Evolutionary conservation across 2,329 filamentous ascomycete species (phyloP), one percentile per base, ranked within the genome.

Genomic region (Penicillium rolfsii): DNA sequence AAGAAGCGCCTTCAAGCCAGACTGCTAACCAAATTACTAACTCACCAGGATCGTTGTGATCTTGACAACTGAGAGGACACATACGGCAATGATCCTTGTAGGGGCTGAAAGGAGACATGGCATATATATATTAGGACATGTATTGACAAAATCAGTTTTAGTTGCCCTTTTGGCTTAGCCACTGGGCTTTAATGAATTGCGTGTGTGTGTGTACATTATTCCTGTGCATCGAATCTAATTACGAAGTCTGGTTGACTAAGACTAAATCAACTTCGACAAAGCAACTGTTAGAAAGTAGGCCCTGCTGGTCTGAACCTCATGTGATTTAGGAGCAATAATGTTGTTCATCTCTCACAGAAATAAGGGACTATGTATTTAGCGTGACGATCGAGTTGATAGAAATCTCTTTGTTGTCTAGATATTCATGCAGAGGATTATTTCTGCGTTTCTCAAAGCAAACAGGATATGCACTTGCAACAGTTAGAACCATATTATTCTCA

Each of bases 1-100:
- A 55, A 72, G 70, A 73, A 74, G 67, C 64, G 64, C 65, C 70
- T 74, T 73, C 64, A 73, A 74, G 71, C 65, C 40, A 72, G 67
- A 54, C 67, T 68, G 69, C 68, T 68, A 67, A 70, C 64, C 1
- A 19, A 19, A 1, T 19, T 19, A 19, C 19, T 19, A 19, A 19
- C 19, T 1, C 19, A 19, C 19, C 1, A 19, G 28, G 28, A 30
- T 30, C 28, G 2, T 3, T 30, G 2, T 30, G 28, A 30, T 30
- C 3, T 30, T 8, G 28, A 30, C 28, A 5, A 2, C 28, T 30
- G 28, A 30, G 28, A 30, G 28, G 28, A 30, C 28, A 30, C 28
- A 30, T 30, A 30, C 28, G 2, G 28, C 28, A 2, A 30, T 2
- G 28, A 30, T 2, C 28, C 28, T 2, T 30, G 28, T 30, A 30